Percentiles rank a stretch among this genome's conserved stretches.
These are phyloP conservation scores for Marsdenia floribunda DNA, from an alignment of 257 asterid species.

Conservation along the genomic window DNA sequence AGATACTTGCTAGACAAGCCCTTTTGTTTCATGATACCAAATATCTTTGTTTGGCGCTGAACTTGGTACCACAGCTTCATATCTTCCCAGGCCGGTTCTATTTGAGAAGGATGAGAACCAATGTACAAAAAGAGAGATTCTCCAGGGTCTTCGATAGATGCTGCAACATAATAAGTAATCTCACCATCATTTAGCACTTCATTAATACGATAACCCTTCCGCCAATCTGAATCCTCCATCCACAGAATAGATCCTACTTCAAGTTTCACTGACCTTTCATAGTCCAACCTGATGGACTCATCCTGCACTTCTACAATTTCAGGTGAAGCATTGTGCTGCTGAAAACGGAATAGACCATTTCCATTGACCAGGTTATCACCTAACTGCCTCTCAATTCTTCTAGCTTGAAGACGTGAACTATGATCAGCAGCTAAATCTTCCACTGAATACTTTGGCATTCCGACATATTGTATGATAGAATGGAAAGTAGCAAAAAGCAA, in stretches of 20 bases:
- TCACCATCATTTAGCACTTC: conserved; percentile 68
- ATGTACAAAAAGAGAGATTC: conserved; percentile 54
- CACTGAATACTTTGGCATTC: conserved; percentile 58
- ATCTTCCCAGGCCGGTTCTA: conserved; percentile 98
- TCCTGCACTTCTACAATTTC: conserved; percentile 95
- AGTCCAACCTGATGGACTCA: conserved; percentile 48
- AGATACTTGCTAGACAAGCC: conserved; percentile 78
- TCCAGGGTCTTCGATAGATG: conserved; percentile 58
- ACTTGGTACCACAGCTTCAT: conserved; percentile 95
- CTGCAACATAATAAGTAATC: conserved; percentile 49
- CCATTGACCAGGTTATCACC: conserved; percentile 54
- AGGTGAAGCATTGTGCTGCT: conserved; percentile 70
- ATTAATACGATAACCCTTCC: conserved; percentile 56
- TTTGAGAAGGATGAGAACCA: conserved; percentile 87
- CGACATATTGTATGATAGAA: conserved; percentile 75
- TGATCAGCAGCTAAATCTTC: conserved; percentile 99
- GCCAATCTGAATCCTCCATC: conserved; percentile 72
- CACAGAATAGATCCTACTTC: conserved; percentile 65
- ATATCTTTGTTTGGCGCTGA: conserved; percentile 93
- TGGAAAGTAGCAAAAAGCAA: conserved; percentile 88
- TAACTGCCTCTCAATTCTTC: conserved; percentile 79
- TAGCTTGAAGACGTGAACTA: conserved; percentile 77
- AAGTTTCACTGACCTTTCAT: conserved; percentile 53
- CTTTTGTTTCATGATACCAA: conserved; percentile 73
- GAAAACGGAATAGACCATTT: conserved; percentile 60